Conservation (phyloP, 345 rosid species). For the Syzygium aqueum region DNA sequence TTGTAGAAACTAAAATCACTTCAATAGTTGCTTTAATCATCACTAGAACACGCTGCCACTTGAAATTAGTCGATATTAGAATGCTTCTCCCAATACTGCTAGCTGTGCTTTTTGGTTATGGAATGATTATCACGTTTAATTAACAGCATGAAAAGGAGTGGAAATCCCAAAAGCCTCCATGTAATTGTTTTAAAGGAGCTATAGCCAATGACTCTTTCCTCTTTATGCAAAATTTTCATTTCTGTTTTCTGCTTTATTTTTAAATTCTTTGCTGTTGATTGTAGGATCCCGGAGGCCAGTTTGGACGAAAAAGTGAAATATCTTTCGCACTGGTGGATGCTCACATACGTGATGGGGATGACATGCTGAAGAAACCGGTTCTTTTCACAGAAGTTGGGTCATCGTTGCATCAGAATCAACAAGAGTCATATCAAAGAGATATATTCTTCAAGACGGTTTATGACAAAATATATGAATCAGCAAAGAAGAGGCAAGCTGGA, state of each 20-base stretch:
- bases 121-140: background rate
- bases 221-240: background rate
- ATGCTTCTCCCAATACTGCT: background rate
- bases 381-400: constrained; percentile 36
- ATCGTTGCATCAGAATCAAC: constrained; percentile 5
- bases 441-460: constrained; percentile 14
- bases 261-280: background rate
- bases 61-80: background rate
- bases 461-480: constrained; percentile 23
- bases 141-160: background rate
- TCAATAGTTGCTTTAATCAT: background rate
- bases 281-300: constrained; percentile 21
- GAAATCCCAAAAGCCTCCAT: background rate
- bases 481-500: constrained; percentile 22
- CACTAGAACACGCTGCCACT: background rate
- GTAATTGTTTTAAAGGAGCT: background rate
- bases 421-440: constrained; percentile 4
- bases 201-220: background rate
- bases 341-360: constrained; percentile 22
- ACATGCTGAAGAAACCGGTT: constrained; percentile 25
- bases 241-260: background rate
- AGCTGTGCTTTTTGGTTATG: background rate
- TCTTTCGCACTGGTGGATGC: constrained; percentile 25
- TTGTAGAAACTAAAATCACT: background rate
- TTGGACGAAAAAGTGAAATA: constrained; percentile 18